Evolutionary conservation across 1,139 yeast species (phyloP), one percentile per base, ranked within the genome.

Genomic region (Diutina rugosa): DNA sequence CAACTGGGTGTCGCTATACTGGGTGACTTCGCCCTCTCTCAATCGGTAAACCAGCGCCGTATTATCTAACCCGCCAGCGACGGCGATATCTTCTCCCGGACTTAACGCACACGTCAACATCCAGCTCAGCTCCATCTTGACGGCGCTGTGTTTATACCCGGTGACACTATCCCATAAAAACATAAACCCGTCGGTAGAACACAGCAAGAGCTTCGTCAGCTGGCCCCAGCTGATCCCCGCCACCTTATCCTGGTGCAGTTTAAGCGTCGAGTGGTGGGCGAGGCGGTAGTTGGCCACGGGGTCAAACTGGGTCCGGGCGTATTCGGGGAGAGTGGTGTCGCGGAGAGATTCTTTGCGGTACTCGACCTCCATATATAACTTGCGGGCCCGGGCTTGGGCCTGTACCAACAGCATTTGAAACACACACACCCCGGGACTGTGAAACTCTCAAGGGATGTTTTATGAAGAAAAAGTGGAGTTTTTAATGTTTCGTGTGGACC

Each of bases 131-230:
- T 84, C 87, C 58, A 85, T 69, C 6, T 81, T 77, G 18, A 90
- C 80, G 0, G 90, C 90, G 59, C 84, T 82, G 57, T 79, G 76
- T 65, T 91, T 91, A 61, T 79, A 73, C 2, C 93, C 93, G 0
- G 89, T 80, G 2, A 79, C 72, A 0, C 90, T 78, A 67, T 90
- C 93, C 97, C 97, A 91, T 38, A 90, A 69, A 55, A 91, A 76
- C 74, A 90, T 76, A 64, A 81, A 87, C 2, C 97, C 97, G 69
- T 91, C 97, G 66, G 89, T 96, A 44, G 95, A 84, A 0, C 90
- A 90, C 52, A 90, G 82, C 10, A 90, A 70, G 2, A 91, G 66
- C 51, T 74, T 76, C 49, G 72, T 69, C 63, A 87, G 85, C 0
- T 72, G 66, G 56, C 84, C 78, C 93, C 96, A 87, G 56, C 81